phyloP scores from a whole-genome alignment of 768 basidiomycete species.

The Mycena polygramma region DNA sequence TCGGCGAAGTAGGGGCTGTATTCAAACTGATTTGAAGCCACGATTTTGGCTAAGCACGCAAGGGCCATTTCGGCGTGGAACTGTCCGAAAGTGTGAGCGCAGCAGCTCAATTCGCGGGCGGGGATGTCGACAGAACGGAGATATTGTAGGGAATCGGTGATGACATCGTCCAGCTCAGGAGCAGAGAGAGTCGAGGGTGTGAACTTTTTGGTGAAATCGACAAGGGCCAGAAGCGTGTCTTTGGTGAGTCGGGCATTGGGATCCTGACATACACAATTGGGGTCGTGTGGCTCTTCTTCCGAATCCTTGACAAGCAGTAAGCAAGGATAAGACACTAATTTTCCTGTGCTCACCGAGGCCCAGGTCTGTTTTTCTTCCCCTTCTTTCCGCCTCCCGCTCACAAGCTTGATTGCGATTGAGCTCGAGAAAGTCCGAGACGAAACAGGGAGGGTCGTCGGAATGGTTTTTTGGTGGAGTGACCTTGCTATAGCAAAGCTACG shows the following conservation, averaged over 20 bases:
- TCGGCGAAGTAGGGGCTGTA: neutral
- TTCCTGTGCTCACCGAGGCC: neutral
- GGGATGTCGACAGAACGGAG: slow-evolving; percentile 1
- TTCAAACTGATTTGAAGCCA: neutral
- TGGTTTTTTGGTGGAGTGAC: neutral
- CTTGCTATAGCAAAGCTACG: neutral
- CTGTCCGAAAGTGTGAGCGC: slow-evolving; percentile 10
- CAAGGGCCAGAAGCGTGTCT: neutral
- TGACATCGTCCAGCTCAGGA: neutral
- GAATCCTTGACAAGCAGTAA: neutral
- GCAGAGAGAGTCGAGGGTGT: neutral
- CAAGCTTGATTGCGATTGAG: neutral
- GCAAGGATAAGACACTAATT: neutral
- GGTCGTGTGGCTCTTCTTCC: slow-evolving; percentile 4
- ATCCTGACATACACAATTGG: slow-evolving; percentile 10
- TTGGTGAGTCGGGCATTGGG: slow-evolving; percentile 9
- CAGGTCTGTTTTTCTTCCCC: neutral
- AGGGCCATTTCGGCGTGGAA: neutral
- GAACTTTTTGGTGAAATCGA: neutral
- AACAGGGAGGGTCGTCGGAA: neutral
- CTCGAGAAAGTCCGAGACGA: neutral
- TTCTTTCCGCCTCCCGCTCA: neutral
- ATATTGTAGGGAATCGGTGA: neutral
- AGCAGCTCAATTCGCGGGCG: neutral
- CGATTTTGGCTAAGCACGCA: neutral